A percentile compares a stretch with the other conserved stretches of the same genome.
Conservation (phyloP, 2,329 filamentous ascomycete species). For the Diaporthe capsici region DNA sequence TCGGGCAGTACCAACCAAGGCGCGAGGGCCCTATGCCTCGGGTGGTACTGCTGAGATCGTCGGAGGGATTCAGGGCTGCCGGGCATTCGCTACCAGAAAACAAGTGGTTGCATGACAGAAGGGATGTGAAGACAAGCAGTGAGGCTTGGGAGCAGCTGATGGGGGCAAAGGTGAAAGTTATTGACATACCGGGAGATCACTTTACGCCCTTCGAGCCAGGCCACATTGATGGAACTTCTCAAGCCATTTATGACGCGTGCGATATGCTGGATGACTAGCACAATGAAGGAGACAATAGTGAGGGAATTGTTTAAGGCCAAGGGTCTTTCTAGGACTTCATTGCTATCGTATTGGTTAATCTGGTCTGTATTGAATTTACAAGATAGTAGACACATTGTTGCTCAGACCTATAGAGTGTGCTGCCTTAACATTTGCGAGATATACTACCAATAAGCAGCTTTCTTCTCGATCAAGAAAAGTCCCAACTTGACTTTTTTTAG, state of each 20-base stretch:
- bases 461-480: too few relatives aligned
- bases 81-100: background rate
- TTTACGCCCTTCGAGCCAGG: slow-evolving; percentile 2
- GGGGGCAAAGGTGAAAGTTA: background rate
- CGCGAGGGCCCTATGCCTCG: background rate
- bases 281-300: background rate
- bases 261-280: background rate
- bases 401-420: too few relatives aligned
- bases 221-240: background rate
- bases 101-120: slow-evolving; percentile 15
- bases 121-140: background rate
- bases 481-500: too few relatives aligned
- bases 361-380: too few relatives aligned
- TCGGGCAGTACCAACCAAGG: background rate
- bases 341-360: too few relatives aligned
- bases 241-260: background rate
- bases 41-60: background rate
- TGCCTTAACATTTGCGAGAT: too few relatives aligned
- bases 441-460: too few relatives aligned
- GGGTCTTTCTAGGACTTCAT: too few relatives aligned
- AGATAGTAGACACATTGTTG: too few relatives aligned
- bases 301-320: background rate
- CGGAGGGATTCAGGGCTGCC: background rate
- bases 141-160: background rate
- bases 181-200: slow-evolving; percentile 11